Base-by-base conservation (phyloP, 2,329 filamentous ascomycete genomes). In the Fusarium azukiicola region DNA sequence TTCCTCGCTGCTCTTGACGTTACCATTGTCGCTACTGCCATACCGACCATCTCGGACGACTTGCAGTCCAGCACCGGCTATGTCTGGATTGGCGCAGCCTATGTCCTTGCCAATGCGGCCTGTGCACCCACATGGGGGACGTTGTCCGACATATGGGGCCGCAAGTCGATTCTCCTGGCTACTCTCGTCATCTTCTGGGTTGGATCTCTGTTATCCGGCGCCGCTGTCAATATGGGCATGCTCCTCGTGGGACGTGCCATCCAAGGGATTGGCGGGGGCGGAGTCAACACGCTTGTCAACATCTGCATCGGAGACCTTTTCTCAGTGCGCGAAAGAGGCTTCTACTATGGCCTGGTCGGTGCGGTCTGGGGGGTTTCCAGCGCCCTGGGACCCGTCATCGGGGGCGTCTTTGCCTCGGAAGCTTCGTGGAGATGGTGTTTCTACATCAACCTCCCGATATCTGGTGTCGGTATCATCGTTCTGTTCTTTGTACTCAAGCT, bases 351-450 rank as follows among this genome's bases (percentile, higher is more conserved):
- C 4, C 87, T 95, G 64, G 91, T 95, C 74, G 93, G 93, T 17
- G 89, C 93, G 64, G 92, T 95, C 1, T 93, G 94, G 94, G 93
- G 93, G 7, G 83, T 94, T 21, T 93, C 94, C 16, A 91, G 90
- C 54, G 91, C 91, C 4, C 86, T 94, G 27, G 81, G 84, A 1
- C 84, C 83, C 21, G 72, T 82, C 16, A 72, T 85, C 16, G 83
- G 83, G n/a, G 83, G 81, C 13, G 74, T 77, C 16, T 83, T 85
- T 69, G 72, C 79, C 1, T 11, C 44, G 11, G n/a, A 23, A 7
- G 74, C 69, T 13, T 74, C 71, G 21, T 83, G 84, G 84, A 74
- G 83, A 32, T 86, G 84, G 84, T 84, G 84, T 72, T 84, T 84
- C 54, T 86, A 80, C 79, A 81, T 86, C 47, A 86, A 86, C 72